phyloP scores from a whole-genome alignment of 1,284 basidiomycete genomes.

The Heterobasidion parviporum region DNA sequence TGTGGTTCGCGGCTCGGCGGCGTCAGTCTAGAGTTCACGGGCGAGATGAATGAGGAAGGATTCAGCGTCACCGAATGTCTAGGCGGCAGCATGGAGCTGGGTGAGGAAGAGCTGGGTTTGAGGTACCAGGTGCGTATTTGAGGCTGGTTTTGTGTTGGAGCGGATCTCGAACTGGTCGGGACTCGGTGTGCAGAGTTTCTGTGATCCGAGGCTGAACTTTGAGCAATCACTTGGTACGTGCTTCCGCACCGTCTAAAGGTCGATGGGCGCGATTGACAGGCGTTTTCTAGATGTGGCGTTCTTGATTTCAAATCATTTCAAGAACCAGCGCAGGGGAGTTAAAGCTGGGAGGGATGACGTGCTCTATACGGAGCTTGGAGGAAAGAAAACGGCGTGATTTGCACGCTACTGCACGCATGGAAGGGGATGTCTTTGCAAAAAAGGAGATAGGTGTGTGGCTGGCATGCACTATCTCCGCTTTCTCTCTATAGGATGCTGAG shows the following conservation, averaged over 20 bases:
- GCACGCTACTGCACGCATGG: too few species aligned
- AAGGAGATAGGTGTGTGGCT: too few species aligned
- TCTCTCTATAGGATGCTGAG: too few species aligned
- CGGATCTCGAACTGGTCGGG: neutral
- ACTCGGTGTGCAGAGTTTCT: slow-evolving; percentile 50
- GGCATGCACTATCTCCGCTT: too few species aligned
- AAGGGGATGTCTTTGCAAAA: too few species aligned
- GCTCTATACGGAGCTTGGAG: slow-evolving; percentile 13
- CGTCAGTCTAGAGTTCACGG: slow-evolving; percentile 95
- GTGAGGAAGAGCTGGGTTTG: slow-evolving; percentile 63
- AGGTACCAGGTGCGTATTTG: slow-evolving; percentile 55
- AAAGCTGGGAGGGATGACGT: slow-evolving; percentile 2
- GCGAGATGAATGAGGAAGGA: slow-evolving; percentile 88
- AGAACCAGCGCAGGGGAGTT: slow-evolving; percentile 39
- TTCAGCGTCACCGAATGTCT: slow-evolving; percentile 87
- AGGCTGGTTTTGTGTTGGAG: neutral
- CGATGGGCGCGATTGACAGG: neutral
- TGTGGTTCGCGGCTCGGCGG: slow-evolving; percentile 78
- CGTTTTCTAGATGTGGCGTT: slow-evolving; percentile 60
- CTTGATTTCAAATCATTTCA: slow-evolving; percentile 72
- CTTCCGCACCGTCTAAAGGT: neutral
- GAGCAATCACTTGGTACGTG: slow-evolving; percentile 71
- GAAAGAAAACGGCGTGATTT: neutral
- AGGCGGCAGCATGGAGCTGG: slow-evolving; percentile 76
- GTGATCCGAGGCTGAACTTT: slow-evolving; percentile 76